Evolutionary conservation across 371 early-diverging fungal genomes (phyloP), one percentile per base, ranked within the genome.

Genomic region (Batkoa obscura): DNA sequence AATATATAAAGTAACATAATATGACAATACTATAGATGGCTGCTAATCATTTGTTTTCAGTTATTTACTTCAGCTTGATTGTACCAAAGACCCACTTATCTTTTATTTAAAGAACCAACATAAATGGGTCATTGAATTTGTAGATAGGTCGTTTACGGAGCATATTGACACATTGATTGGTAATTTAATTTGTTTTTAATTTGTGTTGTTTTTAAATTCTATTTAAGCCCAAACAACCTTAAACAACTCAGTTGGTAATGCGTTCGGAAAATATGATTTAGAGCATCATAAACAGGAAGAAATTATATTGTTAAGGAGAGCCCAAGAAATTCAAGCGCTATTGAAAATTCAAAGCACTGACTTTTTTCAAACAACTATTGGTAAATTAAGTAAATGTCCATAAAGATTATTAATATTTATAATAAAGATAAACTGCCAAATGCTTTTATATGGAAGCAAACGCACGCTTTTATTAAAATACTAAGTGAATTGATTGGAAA

Each of bases 51-150:
- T 55, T 48, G 52, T 30, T 43, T 12, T 8, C 48, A 86, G 87
- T 36, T 76, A 79, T 57, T 60, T 88, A 31, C 76, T 88, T 43
- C 93, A 90, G 43, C 67, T 89, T 15, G 86, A 86, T 62, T 75
- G 88, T 0, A 72, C 76, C 3, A 76, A 74, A 53, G 93, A 94
- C 60, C 97, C 97, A 3, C 90, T 91, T 3, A 84, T 85, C 73
- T 84, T 78, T 62, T 94, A 88, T 68, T 69, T 94, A 37, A 83
- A 88, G 43, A 80, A 79, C 58, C 93, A 89, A 60, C 86, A 88
- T 64, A 70, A 78, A 50, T 94, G 88, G 85, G 87, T 91, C 48
- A 73, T 82, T 17, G 76, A 76, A 13, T 76, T 83, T 39, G 70
- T 94, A 66, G 70, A 71, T 31, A 74, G 79, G 42, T 76, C 79